Conservation (phyloP, 305 asterid species). For the Ajuga reptans region DNA sequence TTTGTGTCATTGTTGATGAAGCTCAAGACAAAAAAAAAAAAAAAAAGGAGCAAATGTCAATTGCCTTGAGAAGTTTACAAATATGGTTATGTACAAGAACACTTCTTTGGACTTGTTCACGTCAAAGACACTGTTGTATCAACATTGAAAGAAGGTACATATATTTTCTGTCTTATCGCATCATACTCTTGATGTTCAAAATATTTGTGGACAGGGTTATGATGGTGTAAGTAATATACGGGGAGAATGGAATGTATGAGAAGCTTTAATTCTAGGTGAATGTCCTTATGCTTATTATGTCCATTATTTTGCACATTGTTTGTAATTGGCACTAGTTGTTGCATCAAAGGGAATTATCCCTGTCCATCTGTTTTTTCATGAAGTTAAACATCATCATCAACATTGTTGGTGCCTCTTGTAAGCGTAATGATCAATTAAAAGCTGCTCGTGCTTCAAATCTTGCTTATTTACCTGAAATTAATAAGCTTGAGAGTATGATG, state of each 20-base stretch:
- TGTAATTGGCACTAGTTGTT: not conserved
- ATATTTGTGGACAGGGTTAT: not conserved
- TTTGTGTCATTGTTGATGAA: not conserved
- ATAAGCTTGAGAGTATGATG: no score
- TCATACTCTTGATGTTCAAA: not conserved
- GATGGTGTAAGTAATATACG: not conserved
- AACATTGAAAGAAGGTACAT: not conserved
- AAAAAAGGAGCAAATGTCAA: not conserved
- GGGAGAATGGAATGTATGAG: slow-evolving; percentile 1
- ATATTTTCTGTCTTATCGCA: not conserved
- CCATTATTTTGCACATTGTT: not conserved
- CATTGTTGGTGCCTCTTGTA: no score
- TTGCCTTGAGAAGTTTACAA: not conserved
- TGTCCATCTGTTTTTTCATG: no score
- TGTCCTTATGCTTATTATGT: not conserved
- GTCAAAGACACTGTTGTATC: not conserved
- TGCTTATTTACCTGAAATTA: no score
- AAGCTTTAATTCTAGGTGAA: not conserved
- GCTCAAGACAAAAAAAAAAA: not conserved
- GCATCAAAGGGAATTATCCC: no score
- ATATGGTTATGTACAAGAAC: not conserved
- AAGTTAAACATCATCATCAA: no score
- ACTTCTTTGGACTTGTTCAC: not conserved
- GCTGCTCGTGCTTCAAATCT: no score
- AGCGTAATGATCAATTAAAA: no score